Base-by-base conservation (phyloP, 2,329 filamentous ascomycete genomes). In the Diaporthe citriasiana region DNA sequence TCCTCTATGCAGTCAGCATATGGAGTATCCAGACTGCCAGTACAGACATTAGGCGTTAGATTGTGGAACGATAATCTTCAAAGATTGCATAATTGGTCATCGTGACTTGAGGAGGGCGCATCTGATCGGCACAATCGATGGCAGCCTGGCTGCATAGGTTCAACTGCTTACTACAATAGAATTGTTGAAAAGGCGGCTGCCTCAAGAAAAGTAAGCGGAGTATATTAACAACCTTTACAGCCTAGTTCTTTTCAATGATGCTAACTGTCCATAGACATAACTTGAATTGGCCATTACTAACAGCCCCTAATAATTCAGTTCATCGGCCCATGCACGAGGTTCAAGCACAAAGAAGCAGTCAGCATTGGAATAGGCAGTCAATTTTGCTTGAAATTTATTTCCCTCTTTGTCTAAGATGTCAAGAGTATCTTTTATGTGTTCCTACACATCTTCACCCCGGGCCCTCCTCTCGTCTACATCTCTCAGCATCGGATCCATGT, bases 401-500 rank as follows among this genome's bases (percentile, higher is more conserved):
- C 15, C 17, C 13, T 5, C 15, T 15, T 2, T 45, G 38, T n/a
- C 5, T 38, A 25, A 17, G 12, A 60, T 45, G 6, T 9, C 8
- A n/a, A 38, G 7, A 8, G 1, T 10, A 25, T 35, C 10, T 9
- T 15, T 1, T 25, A 9, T 35, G 2, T 9, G 3, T 42, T 51
- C 0, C 30, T 59, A 51, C 9, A 40, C n/a, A 30, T 40, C 69
- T 10, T 51, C 42, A 2, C 33, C 42, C 25, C n/a, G 33, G 1
- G n/a, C 42, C 17, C 55, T 53, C 47, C 55, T 60, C 2, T 25
- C 69, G 7, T 71, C 69, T 33, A 40, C 10, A 4, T 60, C 69
- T 19, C 42, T 51, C 10, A 71, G 55, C 33, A 71, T 60, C 2
- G 69, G 69, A n/a, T 71, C 69, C 55, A 60, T 17, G 7, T 45